Base-by-base conservation (phyloP, 2,329 filamentous ascomycete genomes). In the Dothistroma pini region DNA sequence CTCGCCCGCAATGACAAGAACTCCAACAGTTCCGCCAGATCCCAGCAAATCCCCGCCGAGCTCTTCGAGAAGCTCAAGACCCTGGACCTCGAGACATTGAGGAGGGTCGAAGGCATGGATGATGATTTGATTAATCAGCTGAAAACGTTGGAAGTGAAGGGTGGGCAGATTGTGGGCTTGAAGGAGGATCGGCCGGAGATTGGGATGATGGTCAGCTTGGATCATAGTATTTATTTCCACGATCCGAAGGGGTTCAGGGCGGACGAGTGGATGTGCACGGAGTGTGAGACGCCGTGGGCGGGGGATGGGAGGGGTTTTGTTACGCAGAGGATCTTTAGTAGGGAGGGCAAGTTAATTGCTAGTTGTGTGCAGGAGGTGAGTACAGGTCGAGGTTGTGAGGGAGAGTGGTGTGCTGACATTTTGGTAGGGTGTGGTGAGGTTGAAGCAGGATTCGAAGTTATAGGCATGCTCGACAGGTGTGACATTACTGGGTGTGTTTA, bases 131-230 rank as follows among this genome's bases (percentile, higher is more conserved):
- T 82, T n/a, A 72, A 75, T 14, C 75, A 84, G 61, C 73, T 83
- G 14, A 75, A 76, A 53, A 77, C 77, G 31, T 58, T 78, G 48
- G 73, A 75, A 63, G 61, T 72, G 59, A 68, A 70, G 66, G 73
- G 65, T 57, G 75, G 72, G 41, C 71, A 77, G 63, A 75, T 78
- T 57, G 75, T 81, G 47, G 75, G 79, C 34, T 70, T 83, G 57
- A 80, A 83, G 62, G 81, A 83, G 48, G 80, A 80, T 73, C 75
- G 81, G 48, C 86, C 86, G 4, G 79, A 83, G 70, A 78, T 93
- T 54, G 89, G 89, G n/a, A 95, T 95, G 90, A 86, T 92, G 83
- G 90, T 95, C 56, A 89, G 85, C 67, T 77, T 93, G 56, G 90
- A 95, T 72, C 90, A 95, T 63, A 80, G 79, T 31, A 83, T 84